Evolutionary conservation across 345 rosid genomes (phyloP), one percentile per base, ranked within the genome.

Genomic region (Raphanus sativus): DNA sequence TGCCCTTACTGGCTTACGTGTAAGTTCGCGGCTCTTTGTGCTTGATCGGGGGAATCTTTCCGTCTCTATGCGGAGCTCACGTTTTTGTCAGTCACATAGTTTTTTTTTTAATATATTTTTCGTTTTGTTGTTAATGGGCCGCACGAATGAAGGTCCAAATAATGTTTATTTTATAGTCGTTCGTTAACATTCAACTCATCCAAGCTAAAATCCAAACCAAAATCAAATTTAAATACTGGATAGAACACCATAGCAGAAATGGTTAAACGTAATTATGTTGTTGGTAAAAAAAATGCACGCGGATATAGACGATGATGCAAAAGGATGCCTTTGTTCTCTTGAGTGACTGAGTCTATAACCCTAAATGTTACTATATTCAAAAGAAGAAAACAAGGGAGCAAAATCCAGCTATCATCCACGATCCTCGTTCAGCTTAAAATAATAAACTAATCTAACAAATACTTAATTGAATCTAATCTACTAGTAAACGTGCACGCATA

Each of bases 401-500:
- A 65, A 56, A 56, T 77, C 66, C 81, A 78, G 81, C 81, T 78
- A 71, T 71, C 71, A 71, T 71, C 81, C 73, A 78, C 55, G 72
- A 71, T 77, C 67, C 62, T 77, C 67, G 81, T 64, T 77, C 55
- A 70, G 52, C 60, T 28, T 12, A 61, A 15, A 59, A 28, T 42
- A 71, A 61, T 61, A 61, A 71, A 71, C 67, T 42, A 71, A 54
- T 34, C 70, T 34, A 62, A 69, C 28, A 11, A 55, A 16, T 70
- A 28, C 5, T 67, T 60, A 62, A 69, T 29, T 65, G 25, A 36
- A 36, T 65, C 34, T 62, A 70, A 71, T 80, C 69, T 58, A 4
- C 54, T 65, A 56, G 70, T 52, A 80, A 69, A 73, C 80, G 84
- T 85, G 83, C 84, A 67, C 74, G 87, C 85, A 75, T 77, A 80